Evolutionary conservation across 805 yeast species (phyloP).

Genomic region (Ogataea zsoltii): DNA sequence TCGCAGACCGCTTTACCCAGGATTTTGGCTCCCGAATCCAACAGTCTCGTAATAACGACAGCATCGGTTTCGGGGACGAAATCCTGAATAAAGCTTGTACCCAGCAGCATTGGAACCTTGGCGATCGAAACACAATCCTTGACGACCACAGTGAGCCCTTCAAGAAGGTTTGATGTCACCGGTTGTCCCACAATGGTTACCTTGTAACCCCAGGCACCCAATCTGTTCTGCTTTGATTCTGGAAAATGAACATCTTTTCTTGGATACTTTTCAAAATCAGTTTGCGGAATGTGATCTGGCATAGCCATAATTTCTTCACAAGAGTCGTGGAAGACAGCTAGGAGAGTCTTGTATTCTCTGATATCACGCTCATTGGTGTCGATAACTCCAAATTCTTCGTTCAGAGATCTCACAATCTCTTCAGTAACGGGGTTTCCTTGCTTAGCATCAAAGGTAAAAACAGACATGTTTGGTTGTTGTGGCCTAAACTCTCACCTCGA

Average conservation of each 20-base stretch:
- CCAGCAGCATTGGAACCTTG: constrained; percentile 36
- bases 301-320: constrained; percentile 25
- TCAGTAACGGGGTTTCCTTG: constrained; percentile 29
- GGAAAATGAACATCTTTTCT: constrained; percentile 30
- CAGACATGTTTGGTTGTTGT: constrained; percentile 26
- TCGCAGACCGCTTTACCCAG: constrained; percentile 39
- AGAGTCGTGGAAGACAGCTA: constrained; percentile 32
- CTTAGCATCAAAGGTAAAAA: constrained; percentile 25
- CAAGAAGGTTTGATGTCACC: constrained; percentile 21
- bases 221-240: constrained; percentile 23
- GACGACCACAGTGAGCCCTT: constrained; percentile 31
- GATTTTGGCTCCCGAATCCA: constrained; percentile 36
- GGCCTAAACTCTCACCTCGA: too few species aligned
- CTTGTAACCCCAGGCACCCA: constrained; percentile 36
- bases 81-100: constrained; percentile 33
- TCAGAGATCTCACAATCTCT: constrained; percentile 15
- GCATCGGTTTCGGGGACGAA: constrained; percentile 38
- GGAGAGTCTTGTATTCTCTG: constrained; percentile 25
- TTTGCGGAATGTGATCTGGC: constrained; percentile 33
- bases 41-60: constrained; percentile 35
- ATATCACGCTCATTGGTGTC: constrained; percentile 15
- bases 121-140: constrained; percentile 39
- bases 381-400: constrained; percentile 21
- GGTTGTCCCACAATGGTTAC: constrained; percentile 27
- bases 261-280: constrained; percentile 35